phyloP scores from a whole-genome alignment of 805 yeast species.

The Scheffersomyces stipitis region DNA sequence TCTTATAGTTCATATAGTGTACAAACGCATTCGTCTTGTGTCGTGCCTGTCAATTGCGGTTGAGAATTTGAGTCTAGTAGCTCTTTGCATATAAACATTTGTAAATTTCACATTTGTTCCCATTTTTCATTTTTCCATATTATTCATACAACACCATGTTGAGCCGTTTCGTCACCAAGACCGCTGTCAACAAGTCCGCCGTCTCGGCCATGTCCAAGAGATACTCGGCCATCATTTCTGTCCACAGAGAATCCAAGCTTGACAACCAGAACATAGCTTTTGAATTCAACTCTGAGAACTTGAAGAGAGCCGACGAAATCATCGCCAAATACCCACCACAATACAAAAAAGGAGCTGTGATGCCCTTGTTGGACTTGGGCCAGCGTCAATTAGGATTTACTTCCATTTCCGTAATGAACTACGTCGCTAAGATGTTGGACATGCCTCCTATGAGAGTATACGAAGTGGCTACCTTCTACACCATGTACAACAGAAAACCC shows the following conservation, averaged over 20 bases:
- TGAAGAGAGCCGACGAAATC: conserved; percentile 66
- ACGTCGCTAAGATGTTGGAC: conserved; percentile 78
- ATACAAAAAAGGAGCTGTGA: conserved; percentile 83
- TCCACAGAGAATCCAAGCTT: conserved; percentile 69
- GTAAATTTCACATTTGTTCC: conserved; percentile 1
- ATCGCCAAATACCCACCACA: conserved; percentile 81
- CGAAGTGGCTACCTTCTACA: conserved; percentile 89
- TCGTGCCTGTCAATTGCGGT: no score
- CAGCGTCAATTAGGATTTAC: conserved; percentile 88
- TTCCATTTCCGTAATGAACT: conserved; percentile 84
- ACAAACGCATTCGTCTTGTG: no score
- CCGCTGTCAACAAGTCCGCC: conserved; percentile 8
- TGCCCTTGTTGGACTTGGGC: conserved; percentile 84
- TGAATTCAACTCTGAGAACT: conserved; percentile 67
- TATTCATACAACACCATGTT: neutral
- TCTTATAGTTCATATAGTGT: no score
- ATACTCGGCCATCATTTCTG: conserved; percentile 46
- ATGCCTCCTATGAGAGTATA: conserved; percentile 95
- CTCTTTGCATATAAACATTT: no score
- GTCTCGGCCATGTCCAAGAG: conserved; percentile 18
- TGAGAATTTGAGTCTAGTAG: no score
- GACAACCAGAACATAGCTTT: conserved; percentile 71
- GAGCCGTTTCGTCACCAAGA: conserved; percentile 1
- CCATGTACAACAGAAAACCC: conserved; percentile 86
- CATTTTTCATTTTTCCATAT: conserved; percentile 12